These are phyloP conservation scores for Endocalyx cinctus DNA, from an alignment of 2,329 filamentous ascomycete species.

Conservation along the genomic window DNA sequence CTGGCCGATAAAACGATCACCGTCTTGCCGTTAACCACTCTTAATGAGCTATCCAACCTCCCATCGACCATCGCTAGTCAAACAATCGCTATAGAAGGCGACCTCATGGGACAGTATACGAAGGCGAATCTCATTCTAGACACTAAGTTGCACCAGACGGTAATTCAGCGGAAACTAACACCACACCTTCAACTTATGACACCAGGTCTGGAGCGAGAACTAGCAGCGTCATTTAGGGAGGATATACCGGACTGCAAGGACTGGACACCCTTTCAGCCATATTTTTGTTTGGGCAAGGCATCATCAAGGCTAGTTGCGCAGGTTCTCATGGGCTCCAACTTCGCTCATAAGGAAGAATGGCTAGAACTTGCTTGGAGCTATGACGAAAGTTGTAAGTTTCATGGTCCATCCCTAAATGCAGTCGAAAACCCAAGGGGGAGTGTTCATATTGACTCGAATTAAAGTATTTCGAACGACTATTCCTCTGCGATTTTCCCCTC, in stretches of 20 bases:
- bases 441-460: too few relatives aligned
- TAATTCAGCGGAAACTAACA: conserved; percentile 8
- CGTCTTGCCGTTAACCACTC: conserved; percentile 1
- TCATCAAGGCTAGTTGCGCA: conserved; percentile 1
- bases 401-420: too few relatives aligned
- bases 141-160: conserved; percentile 4
- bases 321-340: conserved; percentile 1
- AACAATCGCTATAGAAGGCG: not conserved
- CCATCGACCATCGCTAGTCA: not conserved
- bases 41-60: conserved; percentile 3
- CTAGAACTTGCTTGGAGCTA: conserved; percentile 1
- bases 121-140: conserved; percentile 4
- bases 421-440: too few relatives aligned
- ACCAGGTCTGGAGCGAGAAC: not conserved
- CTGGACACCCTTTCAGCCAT: conserved; percentile 7
- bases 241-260: not conserved
- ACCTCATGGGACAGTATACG: conserved; percentile 4
- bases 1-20: too few relatives aligned
- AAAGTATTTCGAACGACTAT: conserved; percentile 5
- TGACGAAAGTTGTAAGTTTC: conserved; percentile 4
- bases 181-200: not conserved
- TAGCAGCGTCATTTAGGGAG: not conserved
- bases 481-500: not conserved
- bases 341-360: not conserved
- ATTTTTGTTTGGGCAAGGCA: not conserved